Evolutionary conservation across 2,329 filamentous ascomycete genomes (phyloP), one percentile per base, ranked within the genome.

Genomic region (Aaosphaeria pasadenensis): DNA sequence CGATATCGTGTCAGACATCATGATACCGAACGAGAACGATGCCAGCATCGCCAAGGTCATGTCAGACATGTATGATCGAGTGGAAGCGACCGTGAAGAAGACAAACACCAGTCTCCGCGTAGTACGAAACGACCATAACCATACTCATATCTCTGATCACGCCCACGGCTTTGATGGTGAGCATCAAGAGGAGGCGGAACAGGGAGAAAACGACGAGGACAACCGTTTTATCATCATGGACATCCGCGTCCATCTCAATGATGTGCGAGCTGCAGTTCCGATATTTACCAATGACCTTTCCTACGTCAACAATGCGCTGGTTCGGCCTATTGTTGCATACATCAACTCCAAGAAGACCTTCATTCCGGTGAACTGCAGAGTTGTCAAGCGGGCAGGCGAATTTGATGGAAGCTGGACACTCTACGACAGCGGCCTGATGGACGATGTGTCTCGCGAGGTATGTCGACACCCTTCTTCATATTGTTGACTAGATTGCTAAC

Each of bases 391-490:
- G 5, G 81, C 85, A 13, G 81, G 81, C 50, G 94, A 99, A 67
- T 99, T 99, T 63, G 89, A 97, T 68, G 94, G 94, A 32, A 89
- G 88, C 58, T 97, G 94, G 94, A 92, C 91, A 4, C 80, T 95
- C 30, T 97, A 88, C 66, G 94, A 99, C 71, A 94, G 88, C 61
- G 91, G 91, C 1, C 75, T 99, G 45, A 90, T 97, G 86, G 89
- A 95, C 62, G 94, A 99, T 71, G 76, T 95, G 52, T 92, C 88
- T 5, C 89, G 88, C 55, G 94, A 96, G 70, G 81, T 82, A 68
- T 33, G 31, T 11, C 28, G 35, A 30, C 44, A 13, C 52, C 17
- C 11, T 30, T 32, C 30, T 32, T 32, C 7, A 7, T 29, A 4
- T 11, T 30, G 11, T 30, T 24, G 11, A 24, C 3, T 24, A 24